Conservation (phyloP, 495 filamentous ascomycete genomes). For the Podospora fimiseda region DNA sequence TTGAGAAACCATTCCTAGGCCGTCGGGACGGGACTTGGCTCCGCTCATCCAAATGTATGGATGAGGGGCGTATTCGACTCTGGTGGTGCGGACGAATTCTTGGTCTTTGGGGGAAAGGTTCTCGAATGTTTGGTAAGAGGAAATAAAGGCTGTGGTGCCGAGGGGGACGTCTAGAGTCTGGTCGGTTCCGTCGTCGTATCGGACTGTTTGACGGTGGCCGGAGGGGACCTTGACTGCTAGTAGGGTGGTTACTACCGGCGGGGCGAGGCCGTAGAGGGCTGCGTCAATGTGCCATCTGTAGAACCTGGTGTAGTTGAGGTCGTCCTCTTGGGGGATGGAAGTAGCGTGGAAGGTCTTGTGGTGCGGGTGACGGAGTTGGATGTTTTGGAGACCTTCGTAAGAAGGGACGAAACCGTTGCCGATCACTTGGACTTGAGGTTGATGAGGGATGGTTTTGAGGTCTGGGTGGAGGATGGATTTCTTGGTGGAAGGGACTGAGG, state of each 20-base stretch:
- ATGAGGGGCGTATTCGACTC: slow-evolving; percentile 68
- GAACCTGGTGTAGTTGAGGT: slow-evolving; percentile 63
- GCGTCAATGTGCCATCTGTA: slow-evolving; percentile 79
- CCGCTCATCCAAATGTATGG: slow-evolving; percentile 72
- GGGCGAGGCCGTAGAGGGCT: slow-evolving; percentile 64
- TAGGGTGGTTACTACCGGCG: slow-evolving; percentile 62
- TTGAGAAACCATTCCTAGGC: slow-evolving; percentile 60
- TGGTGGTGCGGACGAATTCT: slow-evolving; percentile 54
- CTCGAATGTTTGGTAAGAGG: slow-evolving; percentile 59
- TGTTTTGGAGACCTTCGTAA: slow-evolving; percentile 61
- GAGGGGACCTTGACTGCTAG: slow-evolving; percentile 60
- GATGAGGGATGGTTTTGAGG: slow-evolving; percentile 69
- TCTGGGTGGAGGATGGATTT: slow-evolving; percentile 68
- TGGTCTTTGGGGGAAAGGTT: slow-evolving; percentile 56
- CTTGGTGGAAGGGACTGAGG: slow-evolving; percentile 59
- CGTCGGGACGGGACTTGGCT: slow-evolving; percentile 57
- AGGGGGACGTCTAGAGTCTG: slow-evolving; percentile 62
- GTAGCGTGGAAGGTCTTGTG: slow-evolving; percentile 67
- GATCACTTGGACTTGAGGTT: slow-evolving; percentile 73
- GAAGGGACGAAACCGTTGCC: slow-evolving; percentile 60
- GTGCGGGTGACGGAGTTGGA: slow-evolving; percentile 65
- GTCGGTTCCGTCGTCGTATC: slow-evolving; percentile 65
- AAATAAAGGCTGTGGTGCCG: slow-evolving; percentile 70
- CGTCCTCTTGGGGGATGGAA: slow-evolving; percentile 54
- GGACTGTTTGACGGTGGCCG: slow-evolving; percentile 56